phyloP scores from a whole-genome alignment of 306 rosid genomes.

The Ammopiptanthus mongolicus region DNA sequence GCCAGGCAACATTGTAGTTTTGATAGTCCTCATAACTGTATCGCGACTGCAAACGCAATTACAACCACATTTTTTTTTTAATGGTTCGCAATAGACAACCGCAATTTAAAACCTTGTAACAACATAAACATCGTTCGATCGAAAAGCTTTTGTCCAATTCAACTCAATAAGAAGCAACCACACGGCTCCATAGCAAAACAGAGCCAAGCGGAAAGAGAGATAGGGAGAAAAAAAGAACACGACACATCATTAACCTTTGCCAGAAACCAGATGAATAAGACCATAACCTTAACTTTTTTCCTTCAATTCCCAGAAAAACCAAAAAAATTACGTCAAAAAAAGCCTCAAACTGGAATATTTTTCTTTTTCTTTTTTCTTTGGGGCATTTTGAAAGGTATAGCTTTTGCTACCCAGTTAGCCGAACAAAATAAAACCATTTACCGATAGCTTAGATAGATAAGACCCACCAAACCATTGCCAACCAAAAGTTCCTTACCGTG shows the following conservation, averaged over 20 bases:
- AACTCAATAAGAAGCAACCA: background rate
- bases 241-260: background rate
- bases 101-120: too few species aligned
- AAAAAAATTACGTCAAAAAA: background rate
- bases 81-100: too few species aligned
- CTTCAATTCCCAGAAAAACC: background rate
- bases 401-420: background rate
- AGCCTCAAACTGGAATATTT: background rate
- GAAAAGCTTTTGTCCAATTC: background rate
- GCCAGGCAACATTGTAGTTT: too few species aligned
- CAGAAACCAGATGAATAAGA: too few species aligned
- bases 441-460: too few species aligned
- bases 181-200: background rate
- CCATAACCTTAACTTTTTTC: background rate
- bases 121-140: background rate
- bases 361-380: background rate
- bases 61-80: too few species aligned
- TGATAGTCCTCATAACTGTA: too few species aligned
- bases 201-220: background rate
- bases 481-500: conserved; percentile 2
- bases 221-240: background rate
- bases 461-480: too few species aligned
- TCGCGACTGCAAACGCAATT: too few species aligned
- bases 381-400: background rate
- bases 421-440: conserved; percentile 26